Evolutionary conservation across 2,329 filamentous ascomycete species (phyloP).

Genomic region (Fusarium metavorans): DNA sequence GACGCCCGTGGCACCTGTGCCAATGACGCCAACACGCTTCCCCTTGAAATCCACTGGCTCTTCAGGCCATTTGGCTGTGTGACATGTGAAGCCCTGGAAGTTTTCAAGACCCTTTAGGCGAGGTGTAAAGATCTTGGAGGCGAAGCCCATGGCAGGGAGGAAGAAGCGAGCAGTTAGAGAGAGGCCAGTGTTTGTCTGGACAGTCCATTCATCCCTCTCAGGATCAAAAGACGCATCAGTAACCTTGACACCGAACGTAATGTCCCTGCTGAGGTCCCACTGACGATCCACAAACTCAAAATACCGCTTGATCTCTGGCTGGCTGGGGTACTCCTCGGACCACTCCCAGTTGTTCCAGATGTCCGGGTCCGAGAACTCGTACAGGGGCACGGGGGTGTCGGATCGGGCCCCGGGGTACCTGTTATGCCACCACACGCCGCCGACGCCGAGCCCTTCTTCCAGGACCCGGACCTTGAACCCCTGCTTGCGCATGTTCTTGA

Average conservation of each 20-base stretch:
- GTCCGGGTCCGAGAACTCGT: conserved; percentile 39
- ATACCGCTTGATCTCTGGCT: conserved; percentile 55
- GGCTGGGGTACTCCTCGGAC: conserved; percentile 49
- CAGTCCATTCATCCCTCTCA: conserved; percentile 14
- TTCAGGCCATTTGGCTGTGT: conserved; percentile 31
- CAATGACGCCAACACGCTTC: conserved; percentile 33
- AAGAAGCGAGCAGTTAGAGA: conserved; percentile 18
- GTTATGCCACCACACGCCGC: conserved; percentile 43
- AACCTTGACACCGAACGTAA: conserved; percentile 56
- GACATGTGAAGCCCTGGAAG: conserved; percentile 31
- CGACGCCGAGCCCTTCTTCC: conserved; percentile 7
- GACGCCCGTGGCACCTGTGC: conserved; percentile 30
- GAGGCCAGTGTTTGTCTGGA: conserved; percentile 14
- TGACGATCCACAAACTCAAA: conserved; percentile 58
- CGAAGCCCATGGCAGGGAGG: conserved; percentile 33
- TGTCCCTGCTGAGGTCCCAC: conserved; percentile 55
- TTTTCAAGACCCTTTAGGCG: conserved; percentile 13
- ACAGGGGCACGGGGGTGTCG: conserved; percentile 43
- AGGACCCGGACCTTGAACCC: conserved; percentile 10
- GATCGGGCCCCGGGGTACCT: conserved; percentile 56
- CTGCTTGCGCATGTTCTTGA: conserved; percentile 6
- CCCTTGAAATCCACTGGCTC: conserved; percentile 7
- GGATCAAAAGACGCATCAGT: conserved; percentile 53
- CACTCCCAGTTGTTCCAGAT: conserved; percentile 56
- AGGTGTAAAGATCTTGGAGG: conserved; percentile 25